A percentile compares a stretch with the other conserved stretches of the same genome.
phyloP scores from a whole-genome alignment of 768 basidiomycete species.

The Tylopilus subfusipes region DNA sequence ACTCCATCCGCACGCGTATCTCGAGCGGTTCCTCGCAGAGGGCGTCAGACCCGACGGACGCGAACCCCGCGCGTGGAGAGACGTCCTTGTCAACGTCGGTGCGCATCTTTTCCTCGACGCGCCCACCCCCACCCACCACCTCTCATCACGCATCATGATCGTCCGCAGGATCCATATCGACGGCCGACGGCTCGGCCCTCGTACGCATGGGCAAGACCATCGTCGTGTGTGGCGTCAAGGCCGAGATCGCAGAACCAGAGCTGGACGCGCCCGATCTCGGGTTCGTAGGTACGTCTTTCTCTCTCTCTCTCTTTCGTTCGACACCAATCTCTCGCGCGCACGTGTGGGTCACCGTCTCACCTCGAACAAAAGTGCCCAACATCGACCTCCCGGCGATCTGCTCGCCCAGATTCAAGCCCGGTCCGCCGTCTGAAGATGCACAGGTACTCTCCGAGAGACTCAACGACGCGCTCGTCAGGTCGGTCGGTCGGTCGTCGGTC shows the following conservation, averaged over 20 bases:
- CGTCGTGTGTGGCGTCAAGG: conserved; percentile 93
- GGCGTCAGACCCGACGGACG: conserved; percentile 82
- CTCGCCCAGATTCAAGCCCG: conserved; percentile 91
- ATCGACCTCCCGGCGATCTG: conserved; percentile 92
- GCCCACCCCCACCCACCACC: not conserved
- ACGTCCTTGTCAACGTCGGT: conserved; percentile 80
- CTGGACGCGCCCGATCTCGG: conserved; percentile 71
- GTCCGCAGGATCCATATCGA: conserved; percentile 85
- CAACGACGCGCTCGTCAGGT: conserved; percentile 75
- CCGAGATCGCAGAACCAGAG: conserved; percentile 90
- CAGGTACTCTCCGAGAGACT: conserved; percentile 85
- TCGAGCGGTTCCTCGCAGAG: conserved; percentile 81
- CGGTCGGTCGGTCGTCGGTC: conserved; percentile 28
- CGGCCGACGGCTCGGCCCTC: conserved; percentile 89
- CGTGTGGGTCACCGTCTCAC: too few relatives aligned
- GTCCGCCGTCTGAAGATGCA: conserved; percentile 92
- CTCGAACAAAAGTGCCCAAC: conserved; percentile 76
- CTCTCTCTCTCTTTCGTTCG: too few relatives aligned
- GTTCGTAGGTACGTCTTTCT: conserved; percentile 62
- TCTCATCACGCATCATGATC: not conserved
- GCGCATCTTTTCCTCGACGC: conserved; percentile 23
- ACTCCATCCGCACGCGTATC: conserved; percentile 83
- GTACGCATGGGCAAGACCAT: conserved; percentile 92
- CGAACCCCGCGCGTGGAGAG: conserved; percentile 62
- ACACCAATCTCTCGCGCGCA: too few relatives aligned